A percentile compares a stretch with the other conserved stretches of the same genome.
Evolutionary conservation across 352 stramenopile genomes (phyloP).

Genomic region (Globisporangium acanthophoron): DNA sequence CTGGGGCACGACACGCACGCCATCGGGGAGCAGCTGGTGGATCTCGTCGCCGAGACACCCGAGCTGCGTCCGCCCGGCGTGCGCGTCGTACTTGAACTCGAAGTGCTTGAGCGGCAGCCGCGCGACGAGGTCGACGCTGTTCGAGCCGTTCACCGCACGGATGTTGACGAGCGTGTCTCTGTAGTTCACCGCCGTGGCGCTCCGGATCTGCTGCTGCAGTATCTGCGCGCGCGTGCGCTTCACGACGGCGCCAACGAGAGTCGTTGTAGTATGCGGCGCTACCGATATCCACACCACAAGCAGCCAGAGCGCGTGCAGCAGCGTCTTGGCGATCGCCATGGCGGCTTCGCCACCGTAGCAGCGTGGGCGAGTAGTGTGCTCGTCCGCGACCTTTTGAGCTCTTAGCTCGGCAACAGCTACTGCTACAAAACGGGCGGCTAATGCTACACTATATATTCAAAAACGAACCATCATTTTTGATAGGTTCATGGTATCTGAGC

Average conservation of each 20-base stretch:
- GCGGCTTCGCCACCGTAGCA: no score
- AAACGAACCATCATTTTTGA: no score
- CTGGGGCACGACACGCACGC: conserved; percentile 59
- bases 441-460: no score
- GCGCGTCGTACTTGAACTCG: conserved; percentile 79
- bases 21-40: conserved; percentile 52
- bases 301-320: not conserved
- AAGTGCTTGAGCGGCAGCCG: conserved; percentile 55
- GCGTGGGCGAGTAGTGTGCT: no score
- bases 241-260: conserved; percentile 1
- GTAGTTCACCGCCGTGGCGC: conserved; percentile 22
- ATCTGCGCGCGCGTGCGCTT: conserved; percentile 13
- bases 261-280: not conserved
- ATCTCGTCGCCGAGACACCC: conserved; percentile 64
- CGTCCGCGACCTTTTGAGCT: no score
- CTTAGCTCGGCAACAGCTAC: no score
- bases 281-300: not conserved
- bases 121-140: conserved; percentile 41
- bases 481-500: no score
- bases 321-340: no score
- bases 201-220: conserved; percentile 7
- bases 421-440: no score
- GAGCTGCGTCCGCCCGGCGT: conserved; percentile 60
- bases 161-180: conserved; percentile 43
- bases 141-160: conserved; percentile 31